A percentile compares a stretch with the other conserved stretches of the same genome.
Conservation (phyloP, 2,329 filamentous ascomycete genomes). For the Colletotrichum chlorophyti region DNA sequence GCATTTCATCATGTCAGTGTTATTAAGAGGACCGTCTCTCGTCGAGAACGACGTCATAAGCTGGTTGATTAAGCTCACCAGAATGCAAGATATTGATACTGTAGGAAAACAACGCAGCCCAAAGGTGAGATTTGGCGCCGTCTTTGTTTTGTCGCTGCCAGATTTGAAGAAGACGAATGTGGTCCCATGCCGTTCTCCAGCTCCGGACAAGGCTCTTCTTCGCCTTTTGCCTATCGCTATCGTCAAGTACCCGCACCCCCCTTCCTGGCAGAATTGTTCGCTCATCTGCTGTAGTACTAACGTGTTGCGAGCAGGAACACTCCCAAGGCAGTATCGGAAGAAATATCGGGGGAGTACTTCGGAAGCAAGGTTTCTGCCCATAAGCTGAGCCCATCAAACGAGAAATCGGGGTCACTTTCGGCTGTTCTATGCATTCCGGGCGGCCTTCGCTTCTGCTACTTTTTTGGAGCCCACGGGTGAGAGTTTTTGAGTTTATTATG, state of each 20-base stretch:
- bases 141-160: neutral
- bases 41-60: neutral
- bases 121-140: too few species aligned
- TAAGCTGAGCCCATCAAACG: slow-evolving; percentile 5
- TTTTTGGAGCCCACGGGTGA: slow-evolving; percentile 22
- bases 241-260: neutral
- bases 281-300: too few species aligned
- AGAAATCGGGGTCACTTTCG: slow-evolving; percentile 19
- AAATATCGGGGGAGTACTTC: slow-evolving; percentile 14
- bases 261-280: neutral
- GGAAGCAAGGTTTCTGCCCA: slow-evolving; percentile 12
- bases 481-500: slow-evolving; percentile 28
- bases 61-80: too few species aligned
- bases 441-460: slow-evolving; percentile 12
- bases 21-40: neutral
- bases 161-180: too few species aligned
- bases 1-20: neutral
- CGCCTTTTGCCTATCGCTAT: neutral
- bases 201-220: neutral
- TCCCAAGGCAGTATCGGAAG: slow-evolving; percentile 15
- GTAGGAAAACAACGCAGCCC: too few species aligned
- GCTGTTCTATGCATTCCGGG: slow-evolving; percentile 19
- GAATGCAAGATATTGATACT: too few species aligned
- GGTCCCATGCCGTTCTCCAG: too few species aligned
- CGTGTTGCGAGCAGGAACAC: neutral